These are phyloP conservation scores for Beauveria scarabaeidicola DNA, from an alignment of 2,329 filamentous ascomycete species.

Conservation along the genomic window DNA sequence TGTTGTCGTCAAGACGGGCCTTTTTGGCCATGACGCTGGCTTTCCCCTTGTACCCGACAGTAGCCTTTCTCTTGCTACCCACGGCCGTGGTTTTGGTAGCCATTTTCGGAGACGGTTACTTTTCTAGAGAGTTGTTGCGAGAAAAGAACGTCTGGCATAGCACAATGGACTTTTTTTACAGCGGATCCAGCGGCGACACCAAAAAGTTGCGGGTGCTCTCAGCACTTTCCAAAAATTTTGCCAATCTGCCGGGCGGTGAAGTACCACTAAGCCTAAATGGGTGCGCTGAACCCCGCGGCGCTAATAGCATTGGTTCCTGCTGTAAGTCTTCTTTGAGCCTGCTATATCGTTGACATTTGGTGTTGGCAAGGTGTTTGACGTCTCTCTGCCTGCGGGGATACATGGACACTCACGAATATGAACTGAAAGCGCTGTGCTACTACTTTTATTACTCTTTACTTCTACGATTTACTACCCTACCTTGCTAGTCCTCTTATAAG, in stretches of 20 bases:
- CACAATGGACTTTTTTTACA: conserved; percentile 2
- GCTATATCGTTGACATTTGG: too few relatives aligned
- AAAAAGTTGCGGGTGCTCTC: neutral
- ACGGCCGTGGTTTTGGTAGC: conserved; percentile 37
- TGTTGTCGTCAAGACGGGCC: conserved; percentile 31
- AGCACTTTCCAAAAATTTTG: conserved; percentile 18
- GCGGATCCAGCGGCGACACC: neutral
- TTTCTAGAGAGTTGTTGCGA: conserved; percentile 1
- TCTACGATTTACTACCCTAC: too few relatives aligned
- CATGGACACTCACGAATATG: too few relatives aligned
- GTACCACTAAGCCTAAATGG: conserved; percentile 11
- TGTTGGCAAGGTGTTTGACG: too few relatives aligned
- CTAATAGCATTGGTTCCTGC: neutral
- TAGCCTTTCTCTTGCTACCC: conserved; percentile 51
- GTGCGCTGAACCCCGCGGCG: conserved; percentile 10
- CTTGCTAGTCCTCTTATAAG: too few relatives aligned
- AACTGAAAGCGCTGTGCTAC: too few relatives aligned
- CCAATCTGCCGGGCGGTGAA: conserved; percentile 29
- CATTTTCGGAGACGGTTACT: conserved; percentile 28
- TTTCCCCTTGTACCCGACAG: conserved; percentile 34
- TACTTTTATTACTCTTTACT: too few relatives aligned
- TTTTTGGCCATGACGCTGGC: conserved; percentile 42
- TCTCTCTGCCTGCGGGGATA: too few relatives aligned
- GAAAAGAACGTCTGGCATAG: conserved; percentile 3
- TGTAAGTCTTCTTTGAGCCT: neutral